phyloP scores from a whole-genome alignment of 2,329 filamentous ascomycete species.

The Orbilia ellipsospora region DNA sequence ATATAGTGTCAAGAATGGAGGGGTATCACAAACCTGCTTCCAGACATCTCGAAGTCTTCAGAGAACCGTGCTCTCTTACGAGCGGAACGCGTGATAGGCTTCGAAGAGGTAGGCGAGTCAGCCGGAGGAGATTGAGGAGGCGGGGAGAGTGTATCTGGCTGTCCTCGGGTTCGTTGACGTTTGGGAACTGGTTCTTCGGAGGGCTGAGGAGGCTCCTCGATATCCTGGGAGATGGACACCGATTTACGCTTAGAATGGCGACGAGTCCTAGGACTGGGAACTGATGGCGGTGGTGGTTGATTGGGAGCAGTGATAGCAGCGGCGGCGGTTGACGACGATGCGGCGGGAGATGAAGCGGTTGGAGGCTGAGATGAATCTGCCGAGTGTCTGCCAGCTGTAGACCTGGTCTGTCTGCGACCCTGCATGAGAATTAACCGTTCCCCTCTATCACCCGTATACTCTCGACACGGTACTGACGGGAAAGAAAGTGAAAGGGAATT shows the following conservation, averaged over 20 bases:
- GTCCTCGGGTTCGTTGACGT: constrained; percentile 42
- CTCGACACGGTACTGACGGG: constrained; percentile 22
- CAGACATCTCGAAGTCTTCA: constrained; percentile 55
- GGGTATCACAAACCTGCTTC: constrained; percentile 40
- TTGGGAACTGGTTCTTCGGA: constrained; percentile 34
- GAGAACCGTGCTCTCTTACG: constrained; percentile 53
- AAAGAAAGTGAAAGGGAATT: no score
- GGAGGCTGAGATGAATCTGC: constrained; percentile 55
- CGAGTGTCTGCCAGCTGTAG: constrained; percentile 55
- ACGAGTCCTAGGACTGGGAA: constrained; percentile 33
- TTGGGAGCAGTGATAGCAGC: neutral
- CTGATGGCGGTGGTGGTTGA: constrained; percentile 17
- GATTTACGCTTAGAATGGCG: constrained; percentile 47
- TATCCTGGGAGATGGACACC: constrained; percentile 47
- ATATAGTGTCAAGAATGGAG: neutral
- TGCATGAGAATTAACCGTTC: constrained; percentile 54
- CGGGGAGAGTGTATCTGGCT: constrained; percentile 42
- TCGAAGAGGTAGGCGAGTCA: constrained; percentile 49
- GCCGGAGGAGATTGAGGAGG: constrained; percentile 46
- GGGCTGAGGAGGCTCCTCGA: constrained; percentile 24
- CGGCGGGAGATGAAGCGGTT: constrained; percentile 20
- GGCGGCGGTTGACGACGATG: constrained; percentile 26
- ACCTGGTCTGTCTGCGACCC: constrained; percentile 55
- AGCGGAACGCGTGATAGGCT: constrained; percentile 53
- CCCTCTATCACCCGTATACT: constrained; percentile 19